phyloP scores from a whole-genome alignment of 768 basidiomycete genomes.

The Amanita phalloides region DNA sequence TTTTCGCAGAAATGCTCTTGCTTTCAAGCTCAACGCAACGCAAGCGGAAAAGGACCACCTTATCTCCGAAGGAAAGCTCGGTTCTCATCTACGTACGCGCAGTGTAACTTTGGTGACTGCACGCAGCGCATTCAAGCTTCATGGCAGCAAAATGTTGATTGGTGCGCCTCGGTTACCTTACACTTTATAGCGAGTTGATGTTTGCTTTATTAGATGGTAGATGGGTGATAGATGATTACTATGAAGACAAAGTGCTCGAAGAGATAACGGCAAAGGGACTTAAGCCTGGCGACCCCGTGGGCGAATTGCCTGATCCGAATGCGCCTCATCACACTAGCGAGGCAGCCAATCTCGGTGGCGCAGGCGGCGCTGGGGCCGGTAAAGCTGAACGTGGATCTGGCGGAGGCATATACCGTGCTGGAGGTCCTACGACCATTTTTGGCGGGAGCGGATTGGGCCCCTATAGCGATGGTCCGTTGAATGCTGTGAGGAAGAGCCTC shows the following conservation, averaged over 20 bases:
- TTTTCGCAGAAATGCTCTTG: constrained; percentile 83
- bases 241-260: constrained; percentile 72
- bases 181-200: neutral
- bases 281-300: constrained; percentile 73
- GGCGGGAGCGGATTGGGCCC: constrained; percentile 79
- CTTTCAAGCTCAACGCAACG: constrained; percentile 84
- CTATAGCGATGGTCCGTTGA: constrained; percentile 79
- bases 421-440: constrained; percentile 90
- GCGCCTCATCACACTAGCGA: constrained; percentile 40
- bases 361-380: constrained; percentile 18
- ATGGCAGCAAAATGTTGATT: constrained; percentile 84
- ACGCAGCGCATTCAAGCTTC: constrained; percentile 87
- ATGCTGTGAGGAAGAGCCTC: constrained; percentile 73
- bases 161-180: constrained; percentile 29
- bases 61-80: constrained; percentile 80
- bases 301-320: constrained; percentile 71
- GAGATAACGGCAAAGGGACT: constrained; percentile 77
- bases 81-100: constrained; percentile 78
- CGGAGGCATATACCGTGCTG: constrained; percentile 78
- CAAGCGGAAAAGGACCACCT: constrained; percentile 89
- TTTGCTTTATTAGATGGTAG: constrained; percentile 51
- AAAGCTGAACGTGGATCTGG: constrained; percentile 41
- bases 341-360: constrained; percentile 26
- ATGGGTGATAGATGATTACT: constrained; percentile 95
- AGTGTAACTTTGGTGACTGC: constrained; percentile 92